Base-by-base conservation (phyloP, 805 yeast species). In the Candida tibetensis region DNA sequence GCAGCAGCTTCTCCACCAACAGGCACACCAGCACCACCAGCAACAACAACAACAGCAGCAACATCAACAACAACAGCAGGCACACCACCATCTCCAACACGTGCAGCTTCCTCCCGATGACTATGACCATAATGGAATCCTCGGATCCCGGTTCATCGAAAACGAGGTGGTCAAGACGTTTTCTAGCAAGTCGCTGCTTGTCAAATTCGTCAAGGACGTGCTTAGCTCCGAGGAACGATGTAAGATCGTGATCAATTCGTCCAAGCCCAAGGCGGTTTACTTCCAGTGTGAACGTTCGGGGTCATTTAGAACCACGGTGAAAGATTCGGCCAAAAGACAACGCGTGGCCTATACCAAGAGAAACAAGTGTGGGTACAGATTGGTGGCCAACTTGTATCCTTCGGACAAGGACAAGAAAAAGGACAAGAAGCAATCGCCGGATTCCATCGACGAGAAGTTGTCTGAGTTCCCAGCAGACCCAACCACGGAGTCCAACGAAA, bases 271-370 rank as follows among this genome's bases (percentile, higher is more conserved):
- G 52, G 75, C 75, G 4, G 71, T 69, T 16, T 69, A 69, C 53
- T 69, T 69, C 54, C 72, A 67, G 52, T 69, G 72, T 48, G 75
- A 69, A 48, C 49, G 72, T 32, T 62, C 70, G 4, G 75, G 75
- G 2, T 56, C 62, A 23, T 69, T 68, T 44, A 56, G 75, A 53
- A 69, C 75, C 28, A 69, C 75, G 3, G 75, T 69, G 37, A 69
- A 69, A 52, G 74, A 67, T 36, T 57, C 70, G 17, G 48, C 66
- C 34, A 68, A 69, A 55, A 55, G 75, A 53, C 73, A 69, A 46
- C 51, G 75, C 47, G 71, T 68, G 9, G 75, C 74, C 10, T 69
- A 68, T 57, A 69, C 74, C 40, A 69, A 69, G 53, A 51, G 75
- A 45, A 63, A 60, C 52, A 69, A 69, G 55, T 69, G 75, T 54